Conservation (phyloP, 805 yeast species). For the Barnettozyma sucrosica region DNA sequence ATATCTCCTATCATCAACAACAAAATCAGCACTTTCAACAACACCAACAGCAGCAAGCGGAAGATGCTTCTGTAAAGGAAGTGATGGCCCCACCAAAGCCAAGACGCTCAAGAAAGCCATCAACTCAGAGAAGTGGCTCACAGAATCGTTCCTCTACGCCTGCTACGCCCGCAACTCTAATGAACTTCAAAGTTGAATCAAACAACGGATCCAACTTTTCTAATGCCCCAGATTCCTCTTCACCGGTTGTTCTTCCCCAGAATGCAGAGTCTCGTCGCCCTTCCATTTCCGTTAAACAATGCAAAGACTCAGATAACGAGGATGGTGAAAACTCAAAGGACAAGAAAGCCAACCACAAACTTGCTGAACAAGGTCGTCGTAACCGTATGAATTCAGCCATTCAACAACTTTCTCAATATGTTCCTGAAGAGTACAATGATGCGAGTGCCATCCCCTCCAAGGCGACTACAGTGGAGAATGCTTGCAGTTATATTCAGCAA, state of each 20-base stretch:
- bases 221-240: conserved; percentile 7
- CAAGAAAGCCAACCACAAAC: conserved; percentile 54
- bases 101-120: conserved; percentile 20
- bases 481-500: conserved; percentile 59
- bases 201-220: not conserved
- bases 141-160: conserved; percentile 15
- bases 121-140: not conserved
- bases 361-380: conserved; percentile 95
- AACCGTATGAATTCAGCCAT: conserved; percentile 88
- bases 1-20: conserved; percentile 16
- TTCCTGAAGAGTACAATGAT: conserved; percentile 55
- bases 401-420: conserved; percentile 59
- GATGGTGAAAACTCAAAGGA: conserved; percentile 13
- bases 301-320: conserved; percentile 1
- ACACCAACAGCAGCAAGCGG: conserved; percentile 15
- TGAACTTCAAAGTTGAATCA: conserved; percentile 20
- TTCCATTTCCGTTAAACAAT: conserved; percentile 3
- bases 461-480: conserved; percentile 93
- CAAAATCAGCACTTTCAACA: conserved; percentile 7
- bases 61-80: not conserved
- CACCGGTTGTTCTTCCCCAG: conserved; percentile 21
- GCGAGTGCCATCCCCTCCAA: conserved; percentile 69
- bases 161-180: conserved; percentile 25
- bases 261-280: conserved; percentile 10
- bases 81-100: conserved; percentile 23